Percentiles rank a stretch among this genome's conserved stretches.
Evolutionary conservation across 805 yeast genomes (phyloP).

Genomic region (Wickerhamiella qilinensis): DNA sequence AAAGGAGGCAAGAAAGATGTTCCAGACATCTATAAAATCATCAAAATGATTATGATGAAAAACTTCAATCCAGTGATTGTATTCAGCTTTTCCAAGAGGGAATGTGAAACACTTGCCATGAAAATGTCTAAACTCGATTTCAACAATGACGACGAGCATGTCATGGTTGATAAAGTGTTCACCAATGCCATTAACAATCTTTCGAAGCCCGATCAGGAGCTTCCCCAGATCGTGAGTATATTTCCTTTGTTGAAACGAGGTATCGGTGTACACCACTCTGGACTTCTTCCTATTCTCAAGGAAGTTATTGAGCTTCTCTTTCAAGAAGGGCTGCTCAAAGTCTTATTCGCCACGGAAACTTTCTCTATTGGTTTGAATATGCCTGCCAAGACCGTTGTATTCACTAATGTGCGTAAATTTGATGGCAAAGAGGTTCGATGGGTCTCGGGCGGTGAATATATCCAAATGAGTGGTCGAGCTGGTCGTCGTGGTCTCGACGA

Average conservation of each 20-base stretch:
- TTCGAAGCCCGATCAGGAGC: constrained; percentile 78
- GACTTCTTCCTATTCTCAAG: constrained; percentile 79
- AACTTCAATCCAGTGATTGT: constrained; percentile 96
- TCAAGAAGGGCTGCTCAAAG: constrained; percentile 92
- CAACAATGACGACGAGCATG: constrained; percentile 87
- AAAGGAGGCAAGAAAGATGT: constrained; percentile 81
- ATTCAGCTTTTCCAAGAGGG: constrained; percentile 93
- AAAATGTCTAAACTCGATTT: constrained; percentile 93
- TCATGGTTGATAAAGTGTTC: constrained; percentile 76
- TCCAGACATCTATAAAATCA: constrained; percentile 90
- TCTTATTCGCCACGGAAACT: constrained; percentile 93
- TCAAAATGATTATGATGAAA: constrained; percentile 94
- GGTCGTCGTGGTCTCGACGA: constrained; percentile 99
- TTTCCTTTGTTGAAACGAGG: constrained; percentile 84
- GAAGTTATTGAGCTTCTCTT: constrained; percentile 92
- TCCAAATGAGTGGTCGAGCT: constrained; percentile 99
- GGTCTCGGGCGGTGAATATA: constrained; percentile 99
- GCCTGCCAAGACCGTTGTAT: constrained; percentile 99
- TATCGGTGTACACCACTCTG: constrained; percentile 97
- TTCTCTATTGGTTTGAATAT: constrained; percentile 95
- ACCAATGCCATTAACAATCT: constrained; percentile 75
- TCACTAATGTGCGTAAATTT: constrained; percentile 95
- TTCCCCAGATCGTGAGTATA: constrained; percentile 89
- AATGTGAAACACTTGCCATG: constrained; percentile 85
- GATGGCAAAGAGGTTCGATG: constrained; percentile 96